Base-by-base conservation (phyloP, 768 basidiomycete genomes). In the Amanita pallidorosea region DNA sequence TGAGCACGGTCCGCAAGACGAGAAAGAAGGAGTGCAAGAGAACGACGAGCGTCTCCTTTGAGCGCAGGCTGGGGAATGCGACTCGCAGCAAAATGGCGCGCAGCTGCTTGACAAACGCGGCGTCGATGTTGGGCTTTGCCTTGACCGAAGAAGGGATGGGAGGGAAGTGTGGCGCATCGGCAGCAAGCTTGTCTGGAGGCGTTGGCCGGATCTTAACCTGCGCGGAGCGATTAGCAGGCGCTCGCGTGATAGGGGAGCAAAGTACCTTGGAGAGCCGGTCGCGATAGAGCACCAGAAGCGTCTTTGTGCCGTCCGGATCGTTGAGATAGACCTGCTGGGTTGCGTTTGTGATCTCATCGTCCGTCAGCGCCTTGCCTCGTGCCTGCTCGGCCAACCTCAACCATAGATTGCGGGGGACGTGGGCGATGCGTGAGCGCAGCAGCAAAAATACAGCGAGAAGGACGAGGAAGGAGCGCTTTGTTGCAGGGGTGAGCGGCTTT, bases 21-120 rank as follows among this genome's bases (percentile, higher is more conserved):
- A 98, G 76, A 66, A 97, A 97, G 51, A 75, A 76, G 0, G 89
- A 89, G 65, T 97, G 94, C 0, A 84, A 63, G 6, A 77, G 65
- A 15, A 97, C 72, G 33, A 96, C 72, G 29, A 83, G 69, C 0
- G 83, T 72, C 59, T 97, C 92, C 56, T 82, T 83, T 2, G 80
- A 80, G 23, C 66, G 70, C 56, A 70, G 73, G 35, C 73, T 77
- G 17, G 79, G 88, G 58, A 84, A 80, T 18, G 76, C 81, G 53
- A 96, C 79, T 18, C 83, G 79, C 25, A 79, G 64, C 2, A 92
- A 63, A 47, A 95, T 80, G 2, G 88, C 79, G 13, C 77, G 66
- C 8, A 95, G 78, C 60, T 92, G 89, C 17, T 73, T 67, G 53
- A 89, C 64, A 61, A 89, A 92, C 0, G 75, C 66, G 43, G 71